Conservation (phyloP, 805 yeast species). For the Pichia deserticola region DNA sequence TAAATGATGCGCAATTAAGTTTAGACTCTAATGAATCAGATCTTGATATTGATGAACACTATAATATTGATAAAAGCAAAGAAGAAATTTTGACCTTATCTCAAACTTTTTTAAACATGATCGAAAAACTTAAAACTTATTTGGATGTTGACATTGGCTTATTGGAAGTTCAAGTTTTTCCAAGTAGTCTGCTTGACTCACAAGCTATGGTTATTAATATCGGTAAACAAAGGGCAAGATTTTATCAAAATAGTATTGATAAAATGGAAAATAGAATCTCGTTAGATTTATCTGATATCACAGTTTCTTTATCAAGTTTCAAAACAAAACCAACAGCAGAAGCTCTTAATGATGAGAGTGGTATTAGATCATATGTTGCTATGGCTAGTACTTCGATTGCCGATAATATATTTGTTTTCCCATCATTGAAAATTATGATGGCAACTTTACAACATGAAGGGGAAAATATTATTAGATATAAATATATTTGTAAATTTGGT, state of each 20-base stretch:
- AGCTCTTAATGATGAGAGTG: slow-evolving; percentile 25
- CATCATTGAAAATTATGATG: slow-evolving; percentile 70
- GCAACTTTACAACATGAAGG: slow-evolving; percentile 55
- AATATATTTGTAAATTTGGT: slow-evolving; percentile 67
- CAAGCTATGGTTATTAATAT: slow-evolving; percentile 62
- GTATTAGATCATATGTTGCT: slow-evolving; percentile 47
- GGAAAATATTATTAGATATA: slow-evolving; percentile 53
- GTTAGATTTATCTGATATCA: slow-evolving; percentile 54
- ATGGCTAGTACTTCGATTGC: slow-evolving; percentile 59
- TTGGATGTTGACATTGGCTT: slow-evolving; percentile 54
- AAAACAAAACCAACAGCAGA: slow-evolving; percentile 46
- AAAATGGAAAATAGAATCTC: slow-evolving; percentile 49
- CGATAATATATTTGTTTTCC: slow-evolving; percentile 74
- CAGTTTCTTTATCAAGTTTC: slow-evolving; percentile 59
- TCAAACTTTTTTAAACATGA: slow-evolving; percentile 18
- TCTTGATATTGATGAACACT: background rate
- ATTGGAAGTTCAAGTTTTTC: slow-evolving; percentile 62
- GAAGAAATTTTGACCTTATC: slow-evolving; percentile 4
- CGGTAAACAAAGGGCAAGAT: slow-evolving; percentile 47
- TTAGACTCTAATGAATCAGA: background rate
- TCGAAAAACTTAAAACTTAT: slow-evolving; percentile 53
- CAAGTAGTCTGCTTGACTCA: slow-evolving; percentile 71
- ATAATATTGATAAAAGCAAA: background rate
- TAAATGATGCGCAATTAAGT: slow-evolving; percentile 46
- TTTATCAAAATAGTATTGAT: slow-evolving; percentile 40